phyloP scores from a whole-genome alignment of 2,329 filamentous ascomycete genomes.

The Neonectria hederae region DNA sequence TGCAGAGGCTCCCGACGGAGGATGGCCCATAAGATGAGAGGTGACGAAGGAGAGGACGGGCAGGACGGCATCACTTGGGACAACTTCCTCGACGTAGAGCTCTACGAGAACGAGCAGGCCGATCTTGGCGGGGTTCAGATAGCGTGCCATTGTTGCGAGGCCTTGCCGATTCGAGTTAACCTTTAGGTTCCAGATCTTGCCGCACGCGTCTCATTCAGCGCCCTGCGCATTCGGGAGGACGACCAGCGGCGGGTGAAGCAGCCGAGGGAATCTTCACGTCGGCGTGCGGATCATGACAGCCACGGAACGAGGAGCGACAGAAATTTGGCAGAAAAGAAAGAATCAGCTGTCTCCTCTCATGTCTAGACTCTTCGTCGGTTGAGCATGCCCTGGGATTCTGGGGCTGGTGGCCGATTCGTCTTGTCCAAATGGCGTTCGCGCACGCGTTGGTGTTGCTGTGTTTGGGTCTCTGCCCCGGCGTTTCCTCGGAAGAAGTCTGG shows the following conservation, averaged over 20 bases:
- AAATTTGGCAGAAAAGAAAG: neutral
- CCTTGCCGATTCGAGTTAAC: neutral
- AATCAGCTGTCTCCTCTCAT: neutral
- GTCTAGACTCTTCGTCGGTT: neutral
- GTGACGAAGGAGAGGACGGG: constrained; percentile 83
- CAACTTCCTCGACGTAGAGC: constrained; percentile 78
- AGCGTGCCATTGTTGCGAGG: constrained; percentile 71
- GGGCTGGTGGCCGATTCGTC: neutral
- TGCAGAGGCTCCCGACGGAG: constrained; percentile 41
- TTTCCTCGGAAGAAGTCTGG: too few species aligned
- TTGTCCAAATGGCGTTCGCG: neutral
- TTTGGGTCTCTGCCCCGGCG: neutral
- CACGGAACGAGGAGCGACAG: neutral
- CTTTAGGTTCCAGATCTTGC: neutral
- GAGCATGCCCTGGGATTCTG: neutral
- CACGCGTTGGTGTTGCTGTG: neutral
- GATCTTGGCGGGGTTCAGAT: constrained; percentile 89
- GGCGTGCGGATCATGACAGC: neutral
- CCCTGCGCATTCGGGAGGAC: neutral
- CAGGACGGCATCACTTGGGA: constrained; percentile 76
- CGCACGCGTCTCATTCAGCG: neutral
- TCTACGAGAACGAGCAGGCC: constrained; percentile 82
- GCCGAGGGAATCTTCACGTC: neutral
- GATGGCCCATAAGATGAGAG: constrained; percentile 69
- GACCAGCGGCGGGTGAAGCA: neutral